phyloP scores from a whole-genome alignment of 495 filamentous ascomycete species.

The Penicillium diatomitis region DNA sequence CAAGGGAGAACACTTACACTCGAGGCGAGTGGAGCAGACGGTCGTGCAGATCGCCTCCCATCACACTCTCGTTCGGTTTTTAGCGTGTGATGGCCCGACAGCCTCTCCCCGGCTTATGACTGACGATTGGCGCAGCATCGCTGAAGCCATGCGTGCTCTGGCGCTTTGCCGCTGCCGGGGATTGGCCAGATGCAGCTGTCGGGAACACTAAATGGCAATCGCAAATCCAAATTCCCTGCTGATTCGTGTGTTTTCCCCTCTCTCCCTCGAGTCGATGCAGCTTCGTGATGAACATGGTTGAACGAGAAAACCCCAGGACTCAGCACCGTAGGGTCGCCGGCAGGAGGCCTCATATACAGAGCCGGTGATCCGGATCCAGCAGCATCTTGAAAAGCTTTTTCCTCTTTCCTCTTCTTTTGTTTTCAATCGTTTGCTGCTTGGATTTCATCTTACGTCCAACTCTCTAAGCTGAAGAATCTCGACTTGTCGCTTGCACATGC shows the following conservation, averaged over 20 bases:
- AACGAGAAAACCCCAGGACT: too few species aligned
- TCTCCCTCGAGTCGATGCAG: slow-evolving; percentile 4
- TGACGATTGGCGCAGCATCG: slow-evolving; percentile 28
- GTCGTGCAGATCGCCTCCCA: slow-evolving; percentile 28
- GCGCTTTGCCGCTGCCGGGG: slow-evolving; percentile 30
- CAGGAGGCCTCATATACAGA: slow-evolving; percentile 20
- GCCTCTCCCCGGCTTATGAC: slow-evolving; percentile 11
- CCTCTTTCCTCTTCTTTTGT: too few species aligned
- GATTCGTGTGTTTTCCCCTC: slow-evolving; percentile 25
- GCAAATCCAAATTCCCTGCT: slow-evolving; percentile 10
- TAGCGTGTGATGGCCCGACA: slow-evolving; percentile 35
- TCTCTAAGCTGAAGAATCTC: neutral
- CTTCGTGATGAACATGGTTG: too few species aligned
- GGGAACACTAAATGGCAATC: slow-evolving; percentile 19
- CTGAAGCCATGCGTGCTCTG: slow-evolving; percentile 17
- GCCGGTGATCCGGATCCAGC: slow-evolving; percentile 16
- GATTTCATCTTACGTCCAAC: too few species aligned
- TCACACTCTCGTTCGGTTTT: slow-evolving; percentile 19
- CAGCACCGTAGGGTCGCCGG: too few species aligned
- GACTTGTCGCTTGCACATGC: slow-evolving; percentile 17
- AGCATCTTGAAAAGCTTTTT: neutral
- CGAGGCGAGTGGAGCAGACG: slow-evolving; percentile 12
- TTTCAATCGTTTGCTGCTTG: too few species aligned
- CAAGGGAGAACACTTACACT: neutral
- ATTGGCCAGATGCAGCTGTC: slow-evolving; percentile 36